Base-by-base conservation (phyloP, 108 stramenopile genomes). In the Skeletonema menzelii region DNA sequence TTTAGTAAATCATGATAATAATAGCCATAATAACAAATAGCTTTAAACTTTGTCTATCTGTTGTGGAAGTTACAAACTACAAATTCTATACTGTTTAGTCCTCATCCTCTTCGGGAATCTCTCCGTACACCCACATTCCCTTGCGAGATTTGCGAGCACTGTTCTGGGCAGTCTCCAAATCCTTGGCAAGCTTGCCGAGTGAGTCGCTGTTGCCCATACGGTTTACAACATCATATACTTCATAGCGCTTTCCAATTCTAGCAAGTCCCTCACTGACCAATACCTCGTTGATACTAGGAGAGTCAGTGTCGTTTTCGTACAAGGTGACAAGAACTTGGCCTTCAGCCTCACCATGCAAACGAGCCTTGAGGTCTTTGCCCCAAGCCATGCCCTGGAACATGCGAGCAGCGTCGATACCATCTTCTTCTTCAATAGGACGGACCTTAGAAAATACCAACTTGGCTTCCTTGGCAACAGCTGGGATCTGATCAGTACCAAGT, bases 111-210 rank as follows among this genome's bases (percentile, higher is more conserved):
- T 96, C 95, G 37, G 91, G 89, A 56, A 96, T 85, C 58, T 96
- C 95, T 12, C 95, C 95, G 68, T 96, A 96, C 28, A 88, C 80
- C 95, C 95, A 96, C 86, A 96, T 94, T 15, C 95, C 95, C 55
- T 80, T 66, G 59, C 93, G 91, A 27, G 84, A 73, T 27, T 75
- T 82, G 49, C 93, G 86, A 13, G 95, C 92, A 27, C 57, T 77
- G 57, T 90, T 86, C 67, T 94, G 90, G 14, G 90, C 83, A 20
- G 65, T 84, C 44, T 82, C 77, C 58, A 96, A 72, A 38, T 88
- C 83, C 17, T 79, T 80, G 8, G 83, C 80, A 67, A 94, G 75
- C 63, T 86, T 86, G 0, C 77, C 57, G 58, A 91, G 76, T 2
- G 77, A 42, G n/a, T 85, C 71, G 35, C 72, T 81, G 15, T 81